Evolutionary conservation across 495 filamentous ascomycete species (phyloP).

Genomic region (Annulohypoxylon nitens): DNA sequence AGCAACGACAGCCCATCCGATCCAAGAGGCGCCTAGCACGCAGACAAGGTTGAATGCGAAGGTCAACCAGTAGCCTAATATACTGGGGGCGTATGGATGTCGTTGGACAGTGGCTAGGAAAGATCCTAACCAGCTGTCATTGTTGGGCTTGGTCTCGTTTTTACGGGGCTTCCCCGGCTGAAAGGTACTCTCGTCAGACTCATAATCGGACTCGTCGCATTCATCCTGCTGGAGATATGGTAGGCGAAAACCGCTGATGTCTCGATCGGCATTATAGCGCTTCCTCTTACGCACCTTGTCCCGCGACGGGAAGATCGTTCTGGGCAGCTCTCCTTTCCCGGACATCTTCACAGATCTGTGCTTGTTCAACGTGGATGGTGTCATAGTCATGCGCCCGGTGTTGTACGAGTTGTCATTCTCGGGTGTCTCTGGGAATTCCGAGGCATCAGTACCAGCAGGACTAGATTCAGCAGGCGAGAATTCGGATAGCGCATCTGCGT

Average conservation of each 20-base stretch:
- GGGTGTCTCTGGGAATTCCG: constrained; percentile 68
- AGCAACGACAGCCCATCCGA: constrained; percentile 75
- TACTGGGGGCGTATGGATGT: constrained; percentile 86
- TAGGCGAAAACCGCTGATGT: constrained; percentile 60
- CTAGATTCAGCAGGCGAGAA: constrained; percentile 85
- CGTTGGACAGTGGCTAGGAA: constrained; percentile 78
- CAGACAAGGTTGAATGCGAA: constrained; percentile 82
- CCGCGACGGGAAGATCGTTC: constrained; percentile 45
- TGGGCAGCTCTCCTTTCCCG: constrained; percentile 58
- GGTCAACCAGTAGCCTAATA: constrained; percentile 87
- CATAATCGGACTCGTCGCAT: constrained; percentile 72
- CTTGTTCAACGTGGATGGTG: constrained; percentile 54
- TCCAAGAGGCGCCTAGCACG: constrained; percentile 73
- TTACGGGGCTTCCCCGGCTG: constrained; percentile 43
- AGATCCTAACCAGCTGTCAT: constrained; percentile 62
- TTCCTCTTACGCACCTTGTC: constrained; percentile 64
- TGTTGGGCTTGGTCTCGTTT: constrained; percentile 54
- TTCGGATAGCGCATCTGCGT: constrained; percentile 73
- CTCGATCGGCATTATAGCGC: constrained; percentile 56
- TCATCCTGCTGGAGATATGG: constrained; percentile 57
- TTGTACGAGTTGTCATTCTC: constrained; percentile 56
- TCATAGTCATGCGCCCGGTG: constrained; percentile 55
- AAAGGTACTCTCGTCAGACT: constrained; percentile 56
- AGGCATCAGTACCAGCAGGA: constrained; percentile 73
- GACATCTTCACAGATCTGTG: constrained; percentile 60